Percentiles rank a stretch among this genome's conserved stretches.
These are phyloP conservation scores for Phaffomyces antillensis DNA, from an alignment of 805 yeast species.

Conservation along the genomic window DNA sequence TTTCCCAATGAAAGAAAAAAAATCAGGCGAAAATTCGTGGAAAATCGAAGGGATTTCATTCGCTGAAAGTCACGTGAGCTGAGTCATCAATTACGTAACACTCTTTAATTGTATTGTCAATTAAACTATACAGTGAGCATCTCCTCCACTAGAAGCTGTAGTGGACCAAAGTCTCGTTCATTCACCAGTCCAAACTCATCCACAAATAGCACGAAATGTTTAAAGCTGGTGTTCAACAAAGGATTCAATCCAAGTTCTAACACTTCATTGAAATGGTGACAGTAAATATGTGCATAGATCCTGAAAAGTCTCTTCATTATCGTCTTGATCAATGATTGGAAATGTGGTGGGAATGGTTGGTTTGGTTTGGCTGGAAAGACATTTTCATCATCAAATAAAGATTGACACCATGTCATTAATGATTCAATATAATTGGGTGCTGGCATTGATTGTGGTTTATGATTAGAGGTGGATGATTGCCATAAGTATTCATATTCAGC, in stretches of 20 bases:
- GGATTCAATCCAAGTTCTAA: constrained; percentile 88
- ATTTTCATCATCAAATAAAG: constrained; percentile 82
- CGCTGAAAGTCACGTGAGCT: constrained; percentile 19
- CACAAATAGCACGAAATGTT: constrained; percentile 85
- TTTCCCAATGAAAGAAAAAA: too few relatives aligned
- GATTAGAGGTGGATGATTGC: constrained; percentile 70
- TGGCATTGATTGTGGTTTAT: constrained; percentile 75
- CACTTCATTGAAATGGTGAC: constrained; percentile 95
- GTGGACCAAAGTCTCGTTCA: constrained; percentile 84
- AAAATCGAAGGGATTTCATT: constrained; percentile 15
- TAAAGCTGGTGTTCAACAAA: constrained; percentile 86
- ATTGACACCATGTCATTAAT: constrained; percentile 92
- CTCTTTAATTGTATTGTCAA: not conserved
- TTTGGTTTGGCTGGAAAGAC: constrained; percentile 87
- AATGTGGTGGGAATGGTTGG: constrained; percentile 85
- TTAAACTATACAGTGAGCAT: constrained; percentile 15
- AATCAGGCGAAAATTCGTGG: too few relatives aligned
- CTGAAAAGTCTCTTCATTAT: constrained; percentile 88
- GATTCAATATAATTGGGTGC: constrained; percentile 95
- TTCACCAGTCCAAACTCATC: constrained; percentile 76
- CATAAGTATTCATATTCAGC: constrained; percentile 94
- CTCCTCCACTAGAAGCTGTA: constrained; percentile 67
- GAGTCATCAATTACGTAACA: not conserved
- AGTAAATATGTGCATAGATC: constrained; percentile 94
- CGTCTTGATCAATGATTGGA: constrained; percentile 71